These are phyloP conservation scores for Penicillium cinerascens DNA, from an alignment of 495 filamentous ascomycete species.

Conservation along the genomic window DNA sequence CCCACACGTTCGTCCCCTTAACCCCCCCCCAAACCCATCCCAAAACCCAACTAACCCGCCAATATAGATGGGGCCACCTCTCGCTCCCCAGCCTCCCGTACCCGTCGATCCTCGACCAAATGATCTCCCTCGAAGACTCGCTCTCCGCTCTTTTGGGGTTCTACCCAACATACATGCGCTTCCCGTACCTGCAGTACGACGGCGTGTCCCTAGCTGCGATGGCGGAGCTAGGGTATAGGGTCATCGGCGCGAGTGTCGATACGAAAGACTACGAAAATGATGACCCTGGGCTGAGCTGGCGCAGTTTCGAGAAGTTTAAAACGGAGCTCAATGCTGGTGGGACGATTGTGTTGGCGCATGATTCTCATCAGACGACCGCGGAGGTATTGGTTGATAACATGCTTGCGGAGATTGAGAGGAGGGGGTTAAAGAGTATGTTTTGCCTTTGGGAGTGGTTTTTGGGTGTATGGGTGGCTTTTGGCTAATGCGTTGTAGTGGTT, in stretches of 20 bases:
- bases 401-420: conserved; percentile 26
- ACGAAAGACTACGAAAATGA: conserved; percentile 45
- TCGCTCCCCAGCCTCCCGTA: conserved; percentile 53
- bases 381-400: conserved; percentile 31
- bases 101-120: conserved; percentile 55
- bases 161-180: conserved; percentile 69
- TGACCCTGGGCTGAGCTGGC: conserved; percentile 18
- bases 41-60: background rate
- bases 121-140: conserved; percentile 67
- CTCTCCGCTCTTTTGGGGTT: conserved; percentile 64
- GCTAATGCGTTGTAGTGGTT: conserved; percentile 41
- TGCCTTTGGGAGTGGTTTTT: background rate
- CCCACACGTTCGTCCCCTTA: conserved; percentile 58
- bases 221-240: conserved; percentile 38
- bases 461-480: background rate
- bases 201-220: conserved; percentile 25
- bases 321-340: conserved; percentile 28
- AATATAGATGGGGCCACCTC: conserved; percentile 53
- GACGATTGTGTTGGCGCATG: conserved; percentile 43
- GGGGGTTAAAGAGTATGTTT: conserved; percentile 33
- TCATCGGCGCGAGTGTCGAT: conserved; percentile 42
- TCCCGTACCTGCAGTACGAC: conserved; percentile 39
- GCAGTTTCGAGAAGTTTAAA: conserved; percentile 30
- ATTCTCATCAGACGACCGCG: conserved; percentile 43
- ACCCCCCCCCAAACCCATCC: background rate